phyloP scores from a whole-genome alignment of 495 filamentous ascomycete species.

The Penicillium desertorum region DNA sequence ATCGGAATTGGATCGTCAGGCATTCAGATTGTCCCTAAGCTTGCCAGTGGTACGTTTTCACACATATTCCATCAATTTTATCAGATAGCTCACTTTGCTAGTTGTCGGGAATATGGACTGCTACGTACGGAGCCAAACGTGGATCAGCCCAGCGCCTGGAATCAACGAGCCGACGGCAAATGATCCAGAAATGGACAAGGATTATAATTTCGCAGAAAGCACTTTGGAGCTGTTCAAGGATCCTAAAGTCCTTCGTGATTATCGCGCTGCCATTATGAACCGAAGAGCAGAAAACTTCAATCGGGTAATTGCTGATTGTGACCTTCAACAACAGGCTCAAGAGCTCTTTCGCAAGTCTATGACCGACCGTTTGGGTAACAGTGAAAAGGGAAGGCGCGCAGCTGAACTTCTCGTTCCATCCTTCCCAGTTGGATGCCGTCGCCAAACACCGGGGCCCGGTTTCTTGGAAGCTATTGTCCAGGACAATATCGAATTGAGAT shows the following conservation, averaged over 20 bases:
- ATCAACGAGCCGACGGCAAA: slow-evolving; percentile 9
- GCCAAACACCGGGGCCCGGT: slow-evolving; percentile 42
- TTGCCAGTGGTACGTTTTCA: not conserved
- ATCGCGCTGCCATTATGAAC: slow-evolving; percentile 1
- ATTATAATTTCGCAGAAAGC: not conserved
- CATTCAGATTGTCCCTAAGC: slow-evolving; percentile 41
- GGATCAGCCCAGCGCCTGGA: slow-evolving; percentile 9
- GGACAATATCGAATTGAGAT: slow-evolving; percentile 51
- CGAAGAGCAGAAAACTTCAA: slow-evolving; percentile 1
- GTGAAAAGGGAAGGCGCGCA: slow-evolving; percentile 11
- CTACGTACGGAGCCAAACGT: slow-evolving; percentile 44
- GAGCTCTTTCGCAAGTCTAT: slow-evolving; percentile 1
- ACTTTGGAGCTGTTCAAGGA: slow-evolving; percentile 5
- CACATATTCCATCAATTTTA: too few species aligned
- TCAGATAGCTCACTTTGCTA: not conserved
- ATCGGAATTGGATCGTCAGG: slow-evolving; percentile 46
- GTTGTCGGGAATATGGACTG: slow-evolving; percentile 1
- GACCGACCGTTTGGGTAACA: slow-evolving; percentile 1
- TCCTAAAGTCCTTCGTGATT: slow-evolving; percentile 1
- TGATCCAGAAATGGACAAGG: slow-evolving; percentile 1
- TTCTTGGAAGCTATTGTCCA: slow-evolving; percentile 38
- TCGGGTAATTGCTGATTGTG: not conserved
- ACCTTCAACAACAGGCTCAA: slow-evolving; percentile 3
- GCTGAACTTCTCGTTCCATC: slow-evolving; percentile 38
- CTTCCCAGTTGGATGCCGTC: slow-evolving; percentile 22